Base-by-base conservation (phyloP, 2,329 filamentous ascomycete species). In the Endoconidiophora laricicola region DNA sequence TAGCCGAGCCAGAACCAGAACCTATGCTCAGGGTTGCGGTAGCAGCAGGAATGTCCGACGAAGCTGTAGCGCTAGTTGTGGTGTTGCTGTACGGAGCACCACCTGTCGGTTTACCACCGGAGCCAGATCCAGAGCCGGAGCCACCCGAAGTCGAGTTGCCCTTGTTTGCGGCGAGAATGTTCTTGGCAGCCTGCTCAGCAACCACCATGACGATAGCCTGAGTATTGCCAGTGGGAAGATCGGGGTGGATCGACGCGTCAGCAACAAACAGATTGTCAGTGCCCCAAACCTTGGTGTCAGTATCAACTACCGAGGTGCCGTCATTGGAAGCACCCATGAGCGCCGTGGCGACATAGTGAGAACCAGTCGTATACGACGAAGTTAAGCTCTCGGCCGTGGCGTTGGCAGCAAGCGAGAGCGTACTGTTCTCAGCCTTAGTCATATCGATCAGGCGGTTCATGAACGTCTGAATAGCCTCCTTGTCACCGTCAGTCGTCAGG, bases 251-350 rank as follows among this genome's bases (percentile, higher is more conserved):
- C 52, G 73, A 74, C 0, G 74, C 79, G 57, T 84, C 79, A 4
- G 83, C 75, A 14, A 83, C 73, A 57, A 78, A 81, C 42, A 82
- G 66, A 62, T 83, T 82, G 57, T 81, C 76, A 0, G 75, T 82
- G 40, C 78, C 79, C 58, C 76, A 82, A 4, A 83, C 76, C 62
- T 73, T 74, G 52, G 76, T 73, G 62, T 82, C 67, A 7, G 69
- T 59, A 56, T 82, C 79, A 1, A 82, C 78, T 1, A 83, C 79
- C 1, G 75, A 66, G 6, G 66, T 69, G 14, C 77, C 76, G 45
- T 65, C 65, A 16, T 62, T 63, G 20, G 49, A 10, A 3, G 24
- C 16, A 9, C 49, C 49, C 49, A 51, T 43, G 43, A 38, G 36
- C 23, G 49, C 49, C 38, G 44, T 43, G 44, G 62, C 56, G 14